Base-by-base conservation (phyloP, 768 basidiomycete species). In the Boletales sp. region DNA sequence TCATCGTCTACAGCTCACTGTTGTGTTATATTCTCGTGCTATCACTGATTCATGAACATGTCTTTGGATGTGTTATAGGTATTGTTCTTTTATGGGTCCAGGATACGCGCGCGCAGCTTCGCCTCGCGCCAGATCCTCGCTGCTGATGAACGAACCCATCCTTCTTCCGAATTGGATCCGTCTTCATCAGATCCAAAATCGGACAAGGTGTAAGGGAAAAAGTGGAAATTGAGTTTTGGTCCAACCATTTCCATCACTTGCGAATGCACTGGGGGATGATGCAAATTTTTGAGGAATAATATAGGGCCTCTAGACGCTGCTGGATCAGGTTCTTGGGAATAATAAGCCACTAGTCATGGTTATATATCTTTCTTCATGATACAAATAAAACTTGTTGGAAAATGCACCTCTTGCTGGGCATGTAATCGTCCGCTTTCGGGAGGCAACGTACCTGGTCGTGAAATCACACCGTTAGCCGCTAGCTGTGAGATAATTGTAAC, bases 41-140 rank as follows among this genome's bases (percentile, higher is more conserved):
- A 3, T 28, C 25, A 7, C 7, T 28, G 25, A 7, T 28, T 28
- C 25, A 1, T 7, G 25, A 28, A 28, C 25, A 6, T 6, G 7
- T 28, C 25, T 28, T 28, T 7, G 25, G 25, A 28, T 7, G 8
- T 41, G n/a, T 8, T 15, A 17, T 36, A 60, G 67, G 44, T 65
- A 2, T 44, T 71, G 21, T 69, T 66, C 54, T 59, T 59, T 40
- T 68, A 58, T 21, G 70, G 70, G 12, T 63, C 67, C 35, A 56
- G 46, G 45, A 69, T 72, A 46, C 67, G 69, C 8, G 61, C 61
- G 19, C 57, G 56, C 34, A 70, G 64, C 41, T 56, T 58, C 48
- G 54, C 56, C 21, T 65, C 60, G 5, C 49, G 51, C 5, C 19
- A 46, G 18, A 57, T 65, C 45, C 47, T 65, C 36, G 55, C 45